Evolutionary conservation across 169 alveolate species (phyloP), one percentile per base, ranked within the genome.

Genomic region (Plasmodium adleri): DNA sequence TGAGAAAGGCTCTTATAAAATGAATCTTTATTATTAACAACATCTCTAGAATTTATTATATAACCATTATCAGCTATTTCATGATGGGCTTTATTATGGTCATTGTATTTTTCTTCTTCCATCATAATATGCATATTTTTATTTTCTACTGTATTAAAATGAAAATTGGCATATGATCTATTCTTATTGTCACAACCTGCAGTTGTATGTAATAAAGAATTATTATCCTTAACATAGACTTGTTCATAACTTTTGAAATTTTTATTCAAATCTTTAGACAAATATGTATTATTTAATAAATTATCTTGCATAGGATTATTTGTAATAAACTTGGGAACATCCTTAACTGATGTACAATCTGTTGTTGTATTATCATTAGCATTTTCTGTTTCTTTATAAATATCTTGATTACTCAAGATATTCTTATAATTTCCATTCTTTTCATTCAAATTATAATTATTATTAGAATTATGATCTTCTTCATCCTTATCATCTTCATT

Each of bases 301-400:
- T 50, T 49, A 17, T 54, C 56, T 6, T 56, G 43, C 6, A 70
- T 26, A 8, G 64, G 4, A 12, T 64, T 43, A 20, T 66, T 63
- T n/a, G 26, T 13, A 20, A 26, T 32, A 15, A 32, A 66, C 39
- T 39, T 52, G 12, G 71, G 70, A 3, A 78, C 17, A 45, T 78
- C 76, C 26, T 32, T 78, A n/a, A 78, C 56, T 7, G 80, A 64
- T 43, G 67, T 26, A 50, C 76, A 78, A 7, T 78, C 89, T 4
- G 76, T 54, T 4, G 76, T 54, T 10, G 89, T 78, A 15, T 62
- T 78, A 43, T 78, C 89, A 78, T 78, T 78, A 45, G 50, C 20
- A 78, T 66, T 64, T 52, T 78, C 89, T n/a, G 39, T 66, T 15
- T 78, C 89, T 26, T 78, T 78, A 58, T 26, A 64, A 78, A 50